Conservation (phyloP, 2,329 filamentous ascomycete genomes). For the Nemania sp. region DNA sequence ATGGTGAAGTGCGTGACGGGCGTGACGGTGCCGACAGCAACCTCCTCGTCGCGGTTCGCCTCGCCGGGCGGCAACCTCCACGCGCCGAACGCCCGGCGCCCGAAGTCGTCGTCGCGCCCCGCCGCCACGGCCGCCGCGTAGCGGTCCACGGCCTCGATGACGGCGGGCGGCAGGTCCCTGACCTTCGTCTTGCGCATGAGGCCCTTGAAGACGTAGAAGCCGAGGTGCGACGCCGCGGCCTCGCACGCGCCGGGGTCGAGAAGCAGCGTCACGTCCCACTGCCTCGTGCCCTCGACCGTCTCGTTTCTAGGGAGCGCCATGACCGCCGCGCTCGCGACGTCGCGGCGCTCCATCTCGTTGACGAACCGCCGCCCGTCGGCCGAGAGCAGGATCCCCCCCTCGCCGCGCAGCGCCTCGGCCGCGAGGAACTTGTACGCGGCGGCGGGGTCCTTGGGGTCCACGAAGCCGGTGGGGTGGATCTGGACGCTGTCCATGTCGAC, state of each 20-base stretch:
- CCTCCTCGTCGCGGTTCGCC: conserved; percentile 53
- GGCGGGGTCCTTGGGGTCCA: conserved; percentile 54
- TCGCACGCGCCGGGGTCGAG: conserved; percentile 62
- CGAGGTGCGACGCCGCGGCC: conserved; percentile 58
- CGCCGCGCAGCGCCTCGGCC: conserved; percentile 65
- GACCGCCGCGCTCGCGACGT: conserved; percentile 59
- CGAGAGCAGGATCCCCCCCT: conserved; percentile 62
- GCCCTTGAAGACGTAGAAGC: conserved; percentile 67
- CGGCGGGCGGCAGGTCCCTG: conserved; percentile 49
- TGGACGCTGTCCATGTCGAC: conserved; percentile 63
- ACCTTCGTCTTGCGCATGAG: conserved; percentile 61
- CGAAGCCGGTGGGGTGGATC: conserved; percentile 67
- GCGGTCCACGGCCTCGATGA: conserved; percentile 50
- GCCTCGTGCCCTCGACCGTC: conserved; percentile 37
- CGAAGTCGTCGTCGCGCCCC: conserved; percentile 48
- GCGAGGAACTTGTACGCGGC: conserved; percentile 64
- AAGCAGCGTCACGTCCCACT: conserved; percentile 64
- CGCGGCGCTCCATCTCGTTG: conserved; percentile 65
- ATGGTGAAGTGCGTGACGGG: conserved; percentile 70
- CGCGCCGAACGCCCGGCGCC: conserved; percentile 56
- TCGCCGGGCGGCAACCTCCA: conserved; percentile 55
- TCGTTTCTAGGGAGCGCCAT: conserved; percentile 45
- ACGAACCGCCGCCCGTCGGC: conserved; percentile 57
- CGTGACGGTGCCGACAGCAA: conserved; percentile 64
- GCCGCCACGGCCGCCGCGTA: conserved; percentile 54